Evolutionary conservation across 2,329 filamentous ascomycete genomes (phyloP).

Genomic region (Clarireedia paspali): DNA sequence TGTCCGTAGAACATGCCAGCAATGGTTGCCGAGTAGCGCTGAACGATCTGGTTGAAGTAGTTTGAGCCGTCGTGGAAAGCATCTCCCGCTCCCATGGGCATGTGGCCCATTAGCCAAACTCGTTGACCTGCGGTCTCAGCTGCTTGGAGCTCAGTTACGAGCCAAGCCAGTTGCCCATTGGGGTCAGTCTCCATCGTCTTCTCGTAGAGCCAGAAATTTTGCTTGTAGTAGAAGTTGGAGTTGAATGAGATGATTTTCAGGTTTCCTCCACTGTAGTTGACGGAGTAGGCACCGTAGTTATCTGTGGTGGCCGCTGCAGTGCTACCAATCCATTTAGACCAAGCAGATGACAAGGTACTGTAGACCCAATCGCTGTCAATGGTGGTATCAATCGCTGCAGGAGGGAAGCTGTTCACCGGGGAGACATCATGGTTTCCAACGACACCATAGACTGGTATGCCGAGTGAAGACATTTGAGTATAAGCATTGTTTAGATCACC

Average conservation of each 20-base stretch:
- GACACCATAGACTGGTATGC: too few species aligned
- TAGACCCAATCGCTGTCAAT: conserved; percentile 23
- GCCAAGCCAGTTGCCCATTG: conserved; percentile 29
- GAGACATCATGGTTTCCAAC: too few species aligned
- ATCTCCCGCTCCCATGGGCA: conserved; percentile 29
- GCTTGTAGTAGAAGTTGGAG: conserved; percentile 34
- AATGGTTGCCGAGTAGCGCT: conserved; percentile 25
- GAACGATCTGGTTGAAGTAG: conserved; percentile 27
- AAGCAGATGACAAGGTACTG: conserved; percentile 29
- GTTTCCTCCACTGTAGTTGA: conserved; percentile 22
- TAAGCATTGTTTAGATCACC: conserved; percentile 24
- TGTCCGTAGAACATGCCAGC: conserved; percentile 28
- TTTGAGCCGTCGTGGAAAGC: conserved; percentile 30
- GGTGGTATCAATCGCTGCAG: conserved; percentile 18
- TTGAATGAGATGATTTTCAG: conserved; percentile 36
- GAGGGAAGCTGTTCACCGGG: conserved; percentile 21
- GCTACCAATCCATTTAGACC: conserved; percentile 29
- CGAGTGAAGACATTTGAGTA: too few species aligned
- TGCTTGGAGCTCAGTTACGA: conserved; percentile 31
- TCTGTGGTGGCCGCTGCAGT: conserved; percentile 21
- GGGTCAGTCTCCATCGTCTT: conserved; percentile 33
- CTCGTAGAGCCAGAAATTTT: conserved; percentile 34
- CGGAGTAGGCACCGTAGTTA: conserved; percentile 31
- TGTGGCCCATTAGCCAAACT: conserved; percentile 31
- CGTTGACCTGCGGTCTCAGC: conserved; percentile 31